These are phyloP conservation scores for Suillus subalutaceus DNA, from an alignment of 768 basidiomycete species.

Conservation along the genomic window DNA sequence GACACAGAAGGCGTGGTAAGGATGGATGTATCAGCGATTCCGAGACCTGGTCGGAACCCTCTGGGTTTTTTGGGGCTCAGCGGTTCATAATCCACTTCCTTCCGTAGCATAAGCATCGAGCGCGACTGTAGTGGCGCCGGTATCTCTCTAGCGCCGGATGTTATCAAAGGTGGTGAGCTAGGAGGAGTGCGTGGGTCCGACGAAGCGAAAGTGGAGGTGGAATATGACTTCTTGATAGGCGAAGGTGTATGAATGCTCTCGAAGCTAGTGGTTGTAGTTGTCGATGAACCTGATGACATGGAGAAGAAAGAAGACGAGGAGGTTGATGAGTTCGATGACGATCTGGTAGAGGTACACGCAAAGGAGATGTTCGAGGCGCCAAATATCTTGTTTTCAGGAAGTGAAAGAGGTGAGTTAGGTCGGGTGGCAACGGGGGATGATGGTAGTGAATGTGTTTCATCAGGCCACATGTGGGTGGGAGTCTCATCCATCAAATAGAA, in stretches of 20 bases:
- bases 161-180: conserved; percentile 30
- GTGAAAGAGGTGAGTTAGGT: conserved; percentile 23
- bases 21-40: conserved; percentile 26
- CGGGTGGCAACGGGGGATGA: conserved; percentile 31
- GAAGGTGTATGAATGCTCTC: conserved; percentile 41
- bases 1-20: conserved; percentile 11
- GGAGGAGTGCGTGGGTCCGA: conserved; percentile 25
- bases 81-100: conserved; percentile 75
- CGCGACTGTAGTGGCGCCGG: conserved; percentile 41
- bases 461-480: conserved; percentile 19
- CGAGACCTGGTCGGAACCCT: conserved; percentile 30
- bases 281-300: conserved; percentile 43
- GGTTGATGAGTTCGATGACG: conserved; percentile 21
- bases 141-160: conserved; percentile 25
- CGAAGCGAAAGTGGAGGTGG: conserved; percentile 17
- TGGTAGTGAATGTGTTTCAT: conserved; percentile 36
- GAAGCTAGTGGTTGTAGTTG: conserved; percentile 30
- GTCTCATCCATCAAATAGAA: conserved; percentile 92
- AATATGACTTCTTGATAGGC: conserved; percentile 42
- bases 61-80: conserved; percentile 66
- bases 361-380: conserved; percentile 22
- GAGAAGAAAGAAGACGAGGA: conserved; percentile 37
- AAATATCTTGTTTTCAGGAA: conserved; percentile 29
- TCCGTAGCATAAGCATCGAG: conserved; percentile 65
- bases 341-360: conserved; percentile 25